phyloP scores from a whole-genome alignment of 2,329 filamentous ascomycete genomes.

The Hymenoscyphus albidus region DNA sequence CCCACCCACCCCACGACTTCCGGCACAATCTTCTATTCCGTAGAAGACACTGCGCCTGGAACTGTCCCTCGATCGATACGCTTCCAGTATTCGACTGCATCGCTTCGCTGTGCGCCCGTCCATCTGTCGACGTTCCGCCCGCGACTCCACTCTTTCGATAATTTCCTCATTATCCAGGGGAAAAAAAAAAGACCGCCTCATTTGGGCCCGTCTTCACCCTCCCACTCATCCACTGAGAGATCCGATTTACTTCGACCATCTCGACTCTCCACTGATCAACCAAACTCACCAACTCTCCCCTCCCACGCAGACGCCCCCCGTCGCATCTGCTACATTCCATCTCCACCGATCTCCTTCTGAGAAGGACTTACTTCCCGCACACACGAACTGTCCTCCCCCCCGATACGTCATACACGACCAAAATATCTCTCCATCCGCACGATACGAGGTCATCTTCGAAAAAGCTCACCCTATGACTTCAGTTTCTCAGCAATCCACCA shows the following conservation, averaged over 20 bases:
- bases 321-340: slow-evolving; percentile 25
- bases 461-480: slow-evolving; percentile 36
- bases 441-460: slow-evolving; percentile 29
- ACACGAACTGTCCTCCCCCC: slow-evolving; percentile 21
- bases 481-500: slow-evolving; percentile 33
- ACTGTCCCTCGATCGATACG: slow-evolving; percentile 16
- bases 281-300: slow-evolving; percentile 21
- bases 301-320: slow-evolving; percentile 16
- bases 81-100: slow-evolving; percentile 19
- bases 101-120: slow-evolving; percentile 18
- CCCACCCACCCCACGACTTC: slow-evolving; percentile 6
- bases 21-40: slow-evolving; percentile 31
- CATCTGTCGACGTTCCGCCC: slow-evolving; percentile 17
- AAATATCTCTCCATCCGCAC: slow-evolving; percentile 15
- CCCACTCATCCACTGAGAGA: slow-evolving; percentile 22
- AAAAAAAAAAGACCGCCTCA: slow-evolving; percentile 25
- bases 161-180: slow-evolving; percentile 10
- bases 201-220: slow-evolving; percentile 22
- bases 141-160: slow-evolving; percentile 6
- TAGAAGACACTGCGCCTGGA: slow-evolving; percentile 33
- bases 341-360: slow-evolving; percentile 26
- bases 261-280: slow-evolving; percentile 25
- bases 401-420: slow-evolving; percentile 33
- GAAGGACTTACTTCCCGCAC: slow-evolving; percentile 21
- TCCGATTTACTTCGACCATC: slow-evolving; percentile 35